A percentile compares a stretch with the other conserved stretches of the same genome.
phyloP scores from a whole-genome alignment of 148 eudicot species.

The Vaccinium myrtillus region DNA sequence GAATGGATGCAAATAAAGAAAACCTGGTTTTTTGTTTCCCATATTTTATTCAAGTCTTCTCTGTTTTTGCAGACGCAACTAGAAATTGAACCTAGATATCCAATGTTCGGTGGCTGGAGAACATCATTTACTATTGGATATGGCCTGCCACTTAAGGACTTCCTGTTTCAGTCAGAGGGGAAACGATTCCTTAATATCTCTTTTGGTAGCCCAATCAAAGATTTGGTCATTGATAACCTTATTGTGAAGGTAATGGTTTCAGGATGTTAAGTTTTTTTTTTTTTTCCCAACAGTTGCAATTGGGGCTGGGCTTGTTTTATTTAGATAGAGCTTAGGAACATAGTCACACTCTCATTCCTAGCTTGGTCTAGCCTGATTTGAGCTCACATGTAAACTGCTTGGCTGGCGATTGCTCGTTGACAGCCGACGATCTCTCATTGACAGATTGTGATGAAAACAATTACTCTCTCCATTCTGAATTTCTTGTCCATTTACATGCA shows the following conservation, averaged over 20 bases:
- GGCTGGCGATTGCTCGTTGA: background rate
- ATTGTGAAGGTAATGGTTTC: conserved; percentile 69
- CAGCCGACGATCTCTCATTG: background rate
- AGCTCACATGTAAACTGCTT: conserved; percentile 1
- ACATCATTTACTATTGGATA: conserved; percentile 90
- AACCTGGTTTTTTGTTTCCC: background rate
- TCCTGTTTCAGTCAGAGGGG: conserved; percentile 75
- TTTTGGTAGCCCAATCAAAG: conserved; percentile 80
- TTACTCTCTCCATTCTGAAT: too few species aligned
- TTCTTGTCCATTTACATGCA: too few species aligned
- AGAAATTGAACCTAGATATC: conserved; percentile 92
- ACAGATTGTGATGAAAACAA: background rate
- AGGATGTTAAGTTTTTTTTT: background rate
- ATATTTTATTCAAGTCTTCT: conserved; percentile 20
- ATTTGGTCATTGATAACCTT: conserved; percentile 73
- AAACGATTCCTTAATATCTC: conserved; percentile 68
- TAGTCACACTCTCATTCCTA: background rate
- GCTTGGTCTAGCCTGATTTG: background rate
- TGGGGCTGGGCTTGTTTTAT: background rate
- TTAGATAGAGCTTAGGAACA: background rate
- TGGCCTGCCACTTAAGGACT: conserved; percentile 82
- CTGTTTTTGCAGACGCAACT: conserved; percentile 69
- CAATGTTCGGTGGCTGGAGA: conserved; percentile 96
- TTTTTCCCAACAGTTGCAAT: background rate
- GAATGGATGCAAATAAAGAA: background rate